Evolutionary conservation across 768 basidiomycete genomes (phyloP), one percentile per base, ranked within the genome.

Genomic region (Macrolepiota fuliginosa): DNA sequence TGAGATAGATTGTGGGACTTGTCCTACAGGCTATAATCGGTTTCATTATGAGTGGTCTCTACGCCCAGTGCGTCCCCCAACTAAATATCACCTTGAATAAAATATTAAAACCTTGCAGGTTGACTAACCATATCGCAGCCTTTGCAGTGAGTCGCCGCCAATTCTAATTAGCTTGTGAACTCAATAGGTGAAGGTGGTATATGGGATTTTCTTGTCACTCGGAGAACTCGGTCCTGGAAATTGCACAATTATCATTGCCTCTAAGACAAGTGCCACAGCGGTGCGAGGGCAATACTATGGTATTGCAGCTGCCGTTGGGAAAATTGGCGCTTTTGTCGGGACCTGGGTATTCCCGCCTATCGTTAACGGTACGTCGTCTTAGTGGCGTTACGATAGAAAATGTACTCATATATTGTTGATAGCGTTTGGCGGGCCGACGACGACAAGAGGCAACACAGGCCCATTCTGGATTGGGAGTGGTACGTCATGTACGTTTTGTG

Each of bases 151-250:
- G 83, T 73, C 22, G n/a, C 39, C 45, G 7, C 19, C 15, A 13
- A 39, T 19, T 22, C 25, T 29, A n/a, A 52, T 25, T 7, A 42
- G 40, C 49, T 5, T 45, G 42, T 36, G 50, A 29, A 53, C 22
- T 61, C 56, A 22, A 22, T 7, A 53, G 5, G 40, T 22, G 42
- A 59, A 87, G 84, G 86, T 96, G 35, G 77, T 97, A 6, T 96
- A 97, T 67, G 96, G 95, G 13, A 85, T 97, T 52, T 97, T 97
- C 83, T 70, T 96, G 67, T 87, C 85, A 67, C 89, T 94, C 59
- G 96, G 95, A 51, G 95, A 96, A 76, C 76, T 94, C 27, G 92
- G 91, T 32, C 92, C 94, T 5, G 94, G 94, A 39, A 94, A 96
- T 74, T 89, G 86, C 64, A 78, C 94, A 47, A 93, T 92, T 64